Evolutionary conservation across 2,329 filamentous ascomycete genomes (phyloP), one percentile per base, ranked within the genome.

Genomic region (Xylaria sp.): DNA sequence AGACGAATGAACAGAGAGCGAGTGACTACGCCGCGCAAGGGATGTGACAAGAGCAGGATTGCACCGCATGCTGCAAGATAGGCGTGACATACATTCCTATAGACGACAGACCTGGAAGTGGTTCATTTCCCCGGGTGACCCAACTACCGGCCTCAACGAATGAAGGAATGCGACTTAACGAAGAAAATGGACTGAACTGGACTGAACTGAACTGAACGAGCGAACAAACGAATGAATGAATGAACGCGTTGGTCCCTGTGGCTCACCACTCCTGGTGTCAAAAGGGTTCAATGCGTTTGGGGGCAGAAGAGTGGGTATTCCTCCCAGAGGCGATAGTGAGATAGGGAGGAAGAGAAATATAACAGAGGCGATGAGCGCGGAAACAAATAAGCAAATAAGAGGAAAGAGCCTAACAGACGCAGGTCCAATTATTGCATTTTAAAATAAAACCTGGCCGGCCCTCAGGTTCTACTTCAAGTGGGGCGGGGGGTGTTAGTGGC

Each of bases 41-140:
- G 23, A 51, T 35, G 49, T 34, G 49, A 51, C 30, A 18, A 51
- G 5, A 35, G 6, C 11, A 51, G 60, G 65, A 69, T 68, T 66
- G 67, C 67, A 71, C 69, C 63, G 68, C 69, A 71, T 69, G 65
- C 68, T 70, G 68, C 69, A 69, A 65, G 67, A 65, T 64, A 63
- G 61, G 67, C 63, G 67, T 69, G 68, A 71, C 69, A 64, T 71
- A 71, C 69, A 68, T 60, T 68, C 64, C 66, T 67, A 69, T 57
- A 64, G 63, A 63, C 62, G 58, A 63, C 63, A 60, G 63, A 67
- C 61, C 67, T 67, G 62, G 64, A 61, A 64, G 65, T 63, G 60
- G 65, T 60, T 69, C 69, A 71, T 71, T 62, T 62, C 68, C 64
- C 64, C 68, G 54, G 57, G 58, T 51, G 52, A 61, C 50, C 19